phyloP scores from a whole-genome alignment of 2,329 filamentous ascomycete genomes.

The Massarina eburnea region DNA sequence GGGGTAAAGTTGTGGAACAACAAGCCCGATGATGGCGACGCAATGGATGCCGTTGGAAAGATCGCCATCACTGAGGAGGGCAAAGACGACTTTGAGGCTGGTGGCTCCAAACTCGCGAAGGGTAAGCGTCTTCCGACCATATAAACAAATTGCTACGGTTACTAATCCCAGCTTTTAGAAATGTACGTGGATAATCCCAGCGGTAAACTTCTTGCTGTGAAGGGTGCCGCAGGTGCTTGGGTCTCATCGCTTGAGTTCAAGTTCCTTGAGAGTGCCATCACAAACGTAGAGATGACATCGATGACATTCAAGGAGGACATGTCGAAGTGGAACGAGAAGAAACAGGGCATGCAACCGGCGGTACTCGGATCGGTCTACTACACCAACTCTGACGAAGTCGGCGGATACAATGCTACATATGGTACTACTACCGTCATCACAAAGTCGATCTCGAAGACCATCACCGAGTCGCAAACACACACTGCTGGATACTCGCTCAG shows the following conservation, averaged over 20 bases:
- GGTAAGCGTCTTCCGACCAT: too few species aligned
- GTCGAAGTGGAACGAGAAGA: neutral
- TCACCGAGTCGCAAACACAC: neutral
- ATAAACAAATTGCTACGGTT: too few species aligned
- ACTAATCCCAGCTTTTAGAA: too few species aligned
- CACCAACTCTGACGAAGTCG: neutral
- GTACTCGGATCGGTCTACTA: neutral
- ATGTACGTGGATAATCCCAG: neutral
- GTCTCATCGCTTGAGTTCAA: conserved; percentile 1
- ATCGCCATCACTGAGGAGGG: neutral
- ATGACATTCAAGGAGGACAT: neutral
- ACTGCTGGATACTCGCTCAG: neutral
- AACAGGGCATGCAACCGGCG: neutral
- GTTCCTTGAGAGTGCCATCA: conserved; percentile 2
- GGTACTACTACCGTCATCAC: neutral
- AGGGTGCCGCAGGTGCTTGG: conserved; percentile 1
- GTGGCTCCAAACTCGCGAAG: neutral
- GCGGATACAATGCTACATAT: neutral
- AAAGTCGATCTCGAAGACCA: neutral
- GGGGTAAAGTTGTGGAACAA: conserved; percentile 2
- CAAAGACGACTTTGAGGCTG: neutral
- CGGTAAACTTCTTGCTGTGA: conserved; percentile 1
- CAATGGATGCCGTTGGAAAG: conserved; percentile 4
- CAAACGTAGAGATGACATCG: neutral
- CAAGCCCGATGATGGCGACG: conserved; percentile 7